Evolutionary conservation across 768 basidiomycete genomes (phyloP).

Genomic region (Pulveroboletus sp.): DNA sequence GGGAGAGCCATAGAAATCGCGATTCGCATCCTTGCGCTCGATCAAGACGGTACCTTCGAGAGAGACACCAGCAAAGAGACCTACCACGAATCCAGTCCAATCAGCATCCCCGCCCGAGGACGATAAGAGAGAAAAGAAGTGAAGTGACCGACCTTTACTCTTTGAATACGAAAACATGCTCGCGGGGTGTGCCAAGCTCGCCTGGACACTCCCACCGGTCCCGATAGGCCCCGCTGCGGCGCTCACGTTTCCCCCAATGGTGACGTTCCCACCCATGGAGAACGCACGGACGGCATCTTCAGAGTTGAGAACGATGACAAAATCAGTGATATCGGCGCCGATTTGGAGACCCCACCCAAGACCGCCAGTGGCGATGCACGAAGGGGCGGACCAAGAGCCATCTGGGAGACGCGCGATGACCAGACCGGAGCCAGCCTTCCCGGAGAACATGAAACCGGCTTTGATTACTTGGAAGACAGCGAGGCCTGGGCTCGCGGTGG

Average conservation of each 20-base stretch:
- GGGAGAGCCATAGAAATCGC: slow-evolving; percentile 91
- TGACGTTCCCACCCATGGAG: slow-evolving; percentile 92
- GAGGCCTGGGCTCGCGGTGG: slow-evolving; percentile 53
- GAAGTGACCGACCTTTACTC: slow-evolving; percentile 66
- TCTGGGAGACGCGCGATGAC: slow-evolving; percentile 91
- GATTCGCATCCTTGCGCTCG: slow-evolving; percentile 93
- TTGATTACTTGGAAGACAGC: slow-evolving; percentile 93
- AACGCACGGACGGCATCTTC: slow-evolving; percentile 96
- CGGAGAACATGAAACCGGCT: slow-evolving; percentile 92
- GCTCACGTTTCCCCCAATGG: slow-evolving; percentile 85
- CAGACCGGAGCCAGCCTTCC: slow-evolving; percentile 88
- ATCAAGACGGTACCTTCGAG: slow-evolving; percentile 93
- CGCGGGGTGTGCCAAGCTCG: slow-evolving; percentile 84
- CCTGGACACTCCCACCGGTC: slow-evolving; percentile 86
- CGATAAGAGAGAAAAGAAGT: not conserved
- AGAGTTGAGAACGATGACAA: slow-evolving; percentile 94
- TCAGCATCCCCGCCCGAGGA: not conserved
- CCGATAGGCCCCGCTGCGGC: slow-evolving; percentile 91
- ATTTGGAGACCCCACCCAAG: slow-evolving; percentile 94
- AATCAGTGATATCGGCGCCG: slow-evolving; percentile 92
- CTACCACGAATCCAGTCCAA: slow-evolving; percentile 33
- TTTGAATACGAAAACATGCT: slow-evolving; percentile 98
- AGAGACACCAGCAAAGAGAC: slow-evolving; percentile 90
- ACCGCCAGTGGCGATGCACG: slow-evolving; percentile 94
- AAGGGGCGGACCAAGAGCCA: slow-evolving; percentile 95